Evolutionary conservation across 169 alveolate species (phyloP), one percentile per base, ranked within the genome.

Genomic region (Cryptosporidium canis): DNA sequence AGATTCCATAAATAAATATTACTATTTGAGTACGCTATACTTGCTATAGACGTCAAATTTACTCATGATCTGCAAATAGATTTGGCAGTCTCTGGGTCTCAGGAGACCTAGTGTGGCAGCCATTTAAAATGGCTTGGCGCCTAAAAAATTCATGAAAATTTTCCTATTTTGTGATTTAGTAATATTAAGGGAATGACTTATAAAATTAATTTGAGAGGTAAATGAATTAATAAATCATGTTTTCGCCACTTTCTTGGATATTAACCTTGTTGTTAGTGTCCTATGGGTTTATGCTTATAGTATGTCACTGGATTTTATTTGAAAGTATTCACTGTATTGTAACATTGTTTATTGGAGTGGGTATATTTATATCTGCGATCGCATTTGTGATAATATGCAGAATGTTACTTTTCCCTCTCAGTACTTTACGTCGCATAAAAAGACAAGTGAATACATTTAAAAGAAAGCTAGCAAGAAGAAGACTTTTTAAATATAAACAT

Each of bases 11-110:
- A 21, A 21, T 51, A 51, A 51, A n/a, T 51, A 4, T 51, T 51
- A 41, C 31, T 47, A 51, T 14, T 2, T 51, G 7, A 21, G 35
- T 21, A 48, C 9, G 61, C 7, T n/a, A 21, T 51, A 1, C 8
- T 51, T 51, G 33, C 18, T 33, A 21, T 51, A 51, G 63, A 51
- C 63, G 63, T 33, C 63, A 51, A 41, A 51, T 7, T 44, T 27
- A 35, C 12, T 43, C 41, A 11, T 43, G 82, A 66, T 66, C 82
- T 66, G 58, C 41, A 66, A 66, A 70, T 45, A 61, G 7, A 70
- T 70, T 70, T 70, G 84, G 84, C 84, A 70, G 67, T 70, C 66
- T 45, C 66, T 48, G 29, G 47, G 67, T 51, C 67, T 70, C 68
- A 47, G 53, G 37, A 37, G 83, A 67, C 83, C 29, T 33, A 31